Percentiles rank a stretch among this genome's conserved stretches.
phyloP scores from a whole-genome alignment of 176 grass and related monocot species.

The Canna indica region DNA sequence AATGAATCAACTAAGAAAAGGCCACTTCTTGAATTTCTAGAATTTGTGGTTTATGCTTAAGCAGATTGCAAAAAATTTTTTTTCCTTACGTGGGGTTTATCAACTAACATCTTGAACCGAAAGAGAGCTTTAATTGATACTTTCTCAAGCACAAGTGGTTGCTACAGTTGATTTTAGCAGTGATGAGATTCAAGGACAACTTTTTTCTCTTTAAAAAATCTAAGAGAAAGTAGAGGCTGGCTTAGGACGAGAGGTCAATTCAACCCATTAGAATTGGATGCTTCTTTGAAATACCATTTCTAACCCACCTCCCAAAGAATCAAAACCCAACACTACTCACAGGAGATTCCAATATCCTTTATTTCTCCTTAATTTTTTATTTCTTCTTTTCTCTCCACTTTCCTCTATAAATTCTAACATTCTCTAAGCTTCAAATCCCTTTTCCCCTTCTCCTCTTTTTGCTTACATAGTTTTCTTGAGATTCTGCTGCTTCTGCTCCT shows the following conservation, averaged over 20 bases:
- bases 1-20: background rate
- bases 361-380: background rate
- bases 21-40: background rate
- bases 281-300: background rate
- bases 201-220: background rate
- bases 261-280: background rate
- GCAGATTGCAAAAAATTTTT: background rate
- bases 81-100: background rate
- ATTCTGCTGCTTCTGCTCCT: background rate
- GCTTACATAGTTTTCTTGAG: background rate
- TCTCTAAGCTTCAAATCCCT: slow-evolving; percentile 9
- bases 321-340: background rate
- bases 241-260: background rate
- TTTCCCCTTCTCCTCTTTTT: background rate
- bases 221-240: background rate
- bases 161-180: background rate
- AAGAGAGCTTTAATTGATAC: background rate
- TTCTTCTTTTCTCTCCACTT: background rate
- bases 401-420: slow-evolving; percentile 2
- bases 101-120: background rate
- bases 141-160: background rate
- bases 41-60: background rate
- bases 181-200: background rate
- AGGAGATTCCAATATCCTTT: background rate
- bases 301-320: background rate